phyloP scores from a whole-genome alignment of 2,329 filamentous ascomycete species.

The Aureobasidium sp. region DNA sequence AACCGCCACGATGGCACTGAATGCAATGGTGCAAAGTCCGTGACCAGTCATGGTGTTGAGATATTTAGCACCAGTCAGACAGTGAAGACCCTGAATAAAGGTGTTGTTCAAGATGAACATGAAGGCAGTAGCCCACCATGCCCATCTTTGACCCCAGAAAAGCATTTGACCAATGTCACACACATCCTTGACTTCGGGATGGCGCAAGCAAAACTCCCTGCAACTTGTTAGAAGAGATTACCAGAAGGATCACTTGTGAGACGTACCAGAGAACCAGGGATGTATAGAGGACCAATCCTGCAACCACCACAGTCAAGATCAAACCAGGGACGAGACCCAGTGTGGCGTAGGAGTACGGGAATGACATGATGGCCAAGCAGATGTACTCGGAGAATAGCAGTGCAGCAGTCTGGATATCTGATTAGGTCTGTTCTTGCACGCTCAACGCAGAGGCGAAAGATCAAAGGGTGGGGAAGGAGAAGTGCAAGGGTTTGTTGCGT shows the following conservation, averaged over 20 bases:
- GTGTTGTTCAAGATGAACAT: conserved; percentile 96
- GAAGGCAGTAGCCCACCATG: conserved; percentile 60
- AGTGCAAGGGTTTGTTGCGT: not conserved
- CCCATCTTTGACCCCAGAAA: conserved; percentile 76
- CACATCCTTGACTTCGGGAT: conserved; percentile 86
- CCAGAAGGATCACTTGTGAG: conserved; percentile 15
- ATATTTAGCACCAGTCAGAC: conserved; percentile 77
- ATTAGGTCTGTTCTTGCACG: conserved; percentile 9
- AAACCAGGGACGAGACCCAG: conserved; percentile 81
- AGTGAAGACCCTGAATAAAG: conserved; percentile 80
- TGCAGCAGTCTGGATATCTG: conserved; percentile 60
- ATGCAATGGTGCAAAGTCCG: conserved; percentile 70
- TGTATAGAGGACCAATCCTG: conserved; percentile 75
- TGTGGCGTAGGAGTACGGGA: conserved; percentile 85
- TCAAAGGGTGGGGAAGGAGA: not conserved
- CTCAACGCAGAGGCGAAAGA: not conserved
- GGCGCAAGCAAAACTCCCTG: conserved; percentile 84
- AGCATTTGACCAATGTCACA: conserved; percentile 95
- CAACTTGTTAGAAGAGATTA: not conserved
- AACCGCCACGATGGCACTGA: conserved; percentile 65
- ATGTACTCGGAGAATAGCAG: conserved; percentile 94
- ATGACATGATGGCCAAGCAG: conserved; percentile 88
- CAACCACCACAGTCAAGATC: conserved; percentile 74
- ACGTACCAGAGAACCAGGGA: conserved; percentile 57
- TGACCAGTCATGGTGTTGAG: conserved; percentile 79